Conservation (phyloP, 1,284 basidiomycete genomes). For the Puccinia triticina region DNA sequence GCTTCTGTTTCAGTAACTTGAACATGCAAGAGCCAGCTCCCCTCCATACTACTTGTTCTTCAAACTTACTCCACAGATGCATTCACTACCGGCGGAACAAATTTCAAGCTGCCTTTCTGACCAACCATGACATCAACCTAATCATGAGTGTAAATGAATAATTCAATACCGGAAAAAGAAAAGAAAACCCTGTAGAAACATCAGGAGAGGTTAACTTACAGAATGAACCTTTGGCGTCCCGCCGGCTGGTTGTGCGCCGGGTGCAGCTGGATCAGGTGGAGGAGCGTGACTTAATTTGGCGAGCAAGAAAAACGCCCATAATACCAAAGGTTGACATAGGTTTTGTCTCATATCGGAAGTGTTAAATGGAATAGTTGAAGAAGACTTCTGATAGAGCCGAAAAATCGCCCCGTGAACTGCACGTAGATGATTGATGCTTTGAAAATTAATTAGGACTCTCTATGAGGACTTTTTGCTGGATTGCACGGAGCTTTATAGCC, state of each 20-base stretch:
- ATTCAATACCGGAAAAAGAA: neutral
- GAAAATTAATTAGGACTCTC: neutral
- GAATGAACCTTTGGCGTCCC: neutral
- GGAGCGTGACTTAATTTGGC: conserved; percentile 6
- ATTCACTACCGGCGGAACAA: conserved; percentile 12
- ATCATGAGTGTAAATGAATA: neutral
- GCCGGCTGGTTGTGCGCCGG: neutral
- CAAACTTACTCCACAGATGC: conserved; percentile 7
- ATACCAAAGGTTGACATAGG: neutral
- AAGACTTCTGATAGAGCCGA: neutral
- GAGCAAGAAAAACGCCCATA: neutral
- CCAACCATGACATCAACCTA: conserved; percentile 9
- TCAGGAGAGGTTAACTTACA: neutral
- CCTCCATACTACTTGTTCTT: too few species aligned
- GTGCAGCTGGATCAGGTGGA: neutral
- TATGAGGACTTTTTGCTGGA: neutral
- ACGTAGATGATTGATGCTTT: neutral
- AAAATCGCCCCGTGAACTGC: neutral
- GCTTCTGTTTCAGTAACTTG: neutral
- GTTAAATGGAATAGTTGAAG: neutral
- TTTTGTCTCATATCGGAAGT: neutral
- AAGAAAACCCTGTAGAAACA: neutral
- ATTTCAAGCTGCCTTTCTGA: conserved; percentile 1
- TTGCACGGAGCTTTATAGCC: neutral
- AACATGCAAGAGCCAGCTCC: too few species aligned